Base-by-base conservation (phyloP, 192 early-diverging fungal species). In the Mortierella hygrophila region DNA sequence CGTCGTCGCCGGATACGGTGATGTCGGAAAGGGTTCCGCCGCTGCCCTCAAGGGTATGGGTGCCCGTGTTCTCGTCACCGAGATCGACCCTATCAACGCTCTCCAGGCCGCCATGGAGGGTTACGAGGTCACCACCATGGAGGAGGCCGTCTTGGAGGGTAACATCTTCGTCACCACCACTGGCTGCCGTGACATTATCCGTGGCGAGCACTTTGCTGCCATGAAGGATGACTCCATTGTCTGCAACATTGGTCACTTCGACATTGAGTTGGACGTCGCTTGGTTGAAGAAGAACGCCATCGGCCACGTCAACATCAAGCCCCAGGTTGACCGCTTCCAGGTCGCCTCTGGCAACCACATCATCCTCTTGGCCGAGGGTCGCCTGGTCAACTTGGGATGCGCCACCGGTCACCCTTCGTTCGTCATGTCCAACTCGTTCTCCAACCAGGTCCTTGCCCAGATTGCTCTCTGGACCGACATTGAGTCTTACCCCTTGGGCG, bases 231-330 rank as follows among this genome's bases (percentile, higher is more conserved):
- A 99, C 86, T 93, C 97, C 80, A 99, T 99, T 82, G 97, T 99
- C 79, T 99, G 98, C 96, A 99, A 99, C 94, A 99, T 99, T 93
- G 98, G 98, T 81, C 98, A 99, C 94, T 99, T 99, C 82, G 98
- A 99, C 92, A 94, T 97, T 87, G 98, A 99, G 92, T 96, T 99
- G 85, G 98, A 99, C 90, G 97, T 98, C 76, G 96, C 96, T 76
- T 99, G 98, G 98, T 91, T 99, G 86, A 98, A 97, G 95, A 91
- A 92, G 88, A 99, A 99, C 93, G 95, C 97, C 82, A 90, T 88
- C 76, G 89, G 90, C 81, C 90, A 92, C 89, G 94, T 95, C 90
- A 98, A 98, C 96, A 96, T 99, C 94, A 99, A 99, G 95, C 94
- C 97, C 82, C 97, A 98, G 90, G 98, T 99, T 75, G 97, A 99